Conservation (phyloP, 192 early-diverging fungal species). For the Linnemannia hyalina region DNA sequence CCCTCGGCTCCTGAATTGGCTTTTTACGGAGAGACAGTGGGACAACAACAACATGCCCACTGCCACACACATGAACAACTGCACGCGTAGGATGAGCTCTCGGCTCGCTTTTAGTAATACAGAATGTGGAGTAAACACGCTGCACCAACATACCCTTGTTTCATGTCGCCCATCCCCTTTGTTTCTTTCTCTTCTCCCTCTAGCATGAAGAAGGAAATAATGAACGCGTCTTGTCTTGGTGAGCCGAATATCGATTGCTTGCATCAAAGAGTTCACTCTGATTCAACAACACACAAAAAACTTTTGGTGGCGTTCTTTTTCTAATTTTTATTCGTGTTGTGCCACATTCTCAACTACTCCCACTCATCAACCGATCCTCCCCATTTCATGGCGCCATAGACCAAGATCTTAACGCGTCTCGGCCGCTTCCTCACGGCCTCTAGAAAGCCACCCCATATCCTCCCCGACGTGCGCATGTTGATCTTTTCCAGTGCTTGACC, state of each 20-base stretch:
- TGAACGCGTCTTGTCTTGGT: background rate
- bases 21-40: background rate
- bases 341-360: slow-evolving; percentile 8
- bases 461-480: slow-evolving; percentile 52
- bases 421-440: slow-evolving; percentile 43
- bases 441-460: slow-evolving; percentile 46
- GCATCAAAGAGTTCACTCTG: background rate
- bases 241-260: background rate
- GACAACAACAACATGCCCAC: background rate
- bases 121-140: background rate
- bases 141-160: background rate
- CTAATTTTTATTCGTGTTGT: background rate
- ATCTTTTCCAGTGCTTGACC: slow-evolving; percentile 39
- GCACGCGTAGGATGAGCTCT: background rate
- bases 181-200: background rate
- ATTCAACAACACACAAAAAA: background rate
- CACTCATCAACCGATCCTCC: slow-evolving; percentile 53
- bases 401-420: slow-evolving; percentile 40
- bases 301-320: background rate
- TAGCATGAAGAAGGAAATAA: background rate
- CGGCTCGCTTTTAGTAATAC: background rate
- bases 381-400: slow-evolving; percentile 58
- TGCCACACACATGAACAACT: background rate
- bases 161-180: background rate
- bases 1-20: background rate